These are phyloP conservation scores for Nemania serpens DNA, from an alignment of 2,329 filamentous ascomycete genomes.

Conservation along the genomic window DNA sequence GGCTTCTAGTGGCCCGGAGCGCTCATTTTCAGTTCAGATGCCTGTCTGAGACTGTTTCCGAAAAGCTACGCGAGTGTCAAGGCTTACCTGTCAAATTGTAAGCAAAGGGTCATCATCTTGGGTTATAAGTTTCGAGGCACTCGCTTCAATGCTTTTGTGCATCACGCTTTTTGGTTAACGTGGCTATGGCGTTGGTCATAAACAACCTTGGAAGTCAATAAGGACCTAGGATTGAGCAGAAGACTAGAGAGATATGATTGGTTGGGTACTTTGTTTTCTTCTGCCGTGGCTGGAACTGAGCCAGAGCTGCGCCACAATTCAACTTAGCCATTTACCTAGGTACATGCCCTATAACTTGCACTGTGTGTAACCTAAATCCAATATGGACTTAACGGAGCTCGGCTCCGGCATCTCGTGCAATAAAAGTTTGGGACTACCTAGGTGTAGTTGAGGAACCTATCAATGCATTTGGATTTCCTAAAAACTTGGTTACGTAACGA, in stretches of 20 bases:
- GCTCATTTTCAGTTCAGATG: constrained; percentile 1
- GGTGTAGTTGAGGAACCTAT: too few relatives aligned
- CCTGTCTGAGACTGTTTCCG: background rate
- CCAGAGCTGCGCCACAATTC: constrained; percentile 14
- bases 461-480: too few relatives aligned
- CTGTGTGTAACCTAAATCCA: too few relatives aligned
- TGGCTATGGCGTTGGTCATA: background rate
- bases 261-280: background rate
- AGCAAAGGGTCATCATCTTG: background rate
- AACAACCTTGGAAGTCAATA: background rate
- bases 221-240: too few relatives aligned
- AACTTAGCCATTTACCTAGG: background rate
- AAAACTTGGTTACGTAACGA: background rate
- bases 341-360: too few relatives aligned
- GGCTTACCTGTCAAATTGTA: background rate
- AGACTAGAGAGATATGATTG: constrained; percentile 9
- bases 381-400: constrained; percentile 23
- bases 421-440: too few relatives aligned
- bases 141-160: background rate
- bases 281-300: background rate
- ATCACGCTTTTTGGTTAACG: background rate
- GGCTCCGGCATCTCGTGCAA: background rate
- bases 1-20: background rate
- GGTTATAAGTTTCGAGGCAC: background rate
- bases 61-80: background rate